A percentile compares a stretch with the other conserved stretches of the same genome.
These are phyloP conservation scores for Penstemon newberryi DNA, from an alignment of 257 asterid genomes.

Conservation along the genomic window DNA sequence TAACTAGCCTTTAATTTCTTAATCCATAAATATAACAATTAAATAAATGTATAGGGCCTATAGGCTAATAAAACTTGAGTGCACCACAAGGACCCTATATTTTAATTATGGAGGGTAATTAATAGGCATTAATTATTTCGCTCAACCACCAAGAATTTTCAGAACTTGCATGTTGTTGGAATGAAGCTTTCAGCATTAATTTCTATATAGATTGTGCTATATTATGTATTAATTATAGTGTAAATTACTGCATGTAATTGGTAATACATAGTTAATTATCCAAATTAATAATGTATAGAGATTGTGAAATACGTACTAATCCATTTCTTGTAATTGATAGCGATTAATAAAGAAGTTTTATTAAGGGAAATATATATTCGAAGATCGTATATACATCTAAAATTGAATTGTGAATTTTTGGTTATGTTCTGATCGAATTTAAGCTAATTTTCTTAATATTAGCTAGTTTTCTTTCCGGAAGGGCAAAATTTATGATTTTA, in stretches of 20 bases:
- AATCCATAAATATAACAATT: conserved; percentile 7
- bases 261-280: too few species aligned
- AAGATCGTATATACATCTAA: too few species aligned
- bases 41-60: neutral
- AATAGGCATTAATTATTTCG: conserved; percentile 45
- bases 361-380: too few species aligned
- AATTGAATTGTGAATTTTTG: too few species aligned
- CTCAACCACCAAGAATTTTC: conserved; percentile 44
- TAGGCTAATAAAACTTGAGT: conserved; percentile 14
- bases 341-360: too few species aligned
- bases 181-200: conserved; percentile 18
- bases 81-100: conserved; percentile 38
- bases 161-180: conserved; percentile 29
- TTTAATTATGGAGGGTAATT: conserved; percentile 31
- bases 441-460: too few species aligned
- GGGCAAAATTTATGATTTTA: too few species aligned
- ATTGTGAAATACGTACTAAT: too few species aligned
- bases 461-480: too few species aligned
- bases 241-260: neutral
- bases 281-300: too few species aligned
- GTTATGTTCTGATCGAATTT: too few species aligned
- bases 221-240: neutral
- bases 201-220: neutral
- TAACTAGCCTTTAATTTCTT: neutral
- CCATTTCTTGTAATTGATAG: too few species aligned